Conservation (phyloP, 2,329 filamentous ascomycete species). For the Neofusicoccum cordaticola region DNA sequence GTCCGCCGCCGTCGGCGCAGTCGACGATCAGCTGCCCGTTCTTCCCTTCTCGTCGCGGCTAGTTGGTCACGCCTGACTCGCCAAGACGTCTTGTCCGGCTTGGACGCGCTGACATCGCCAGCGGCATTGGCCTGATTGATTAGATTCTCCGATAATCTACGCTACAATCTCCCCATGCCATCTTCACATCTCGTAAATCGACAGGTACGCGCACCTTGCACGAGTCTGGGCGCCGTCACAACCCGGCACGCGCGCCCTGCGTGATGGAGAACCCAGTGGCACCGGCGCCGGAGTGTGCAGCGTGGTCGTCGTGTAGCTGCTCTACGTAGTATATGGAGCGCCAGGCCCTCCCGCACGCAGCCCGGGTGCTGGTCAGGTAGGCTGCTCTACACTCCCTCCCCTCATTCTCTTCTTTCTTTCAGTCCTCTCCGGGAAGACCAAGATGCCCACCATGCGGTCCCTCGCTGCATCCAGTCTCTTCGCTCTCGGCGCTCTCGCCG, state of each 20-base stretch:
- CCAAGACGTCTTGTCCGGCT: neutral
- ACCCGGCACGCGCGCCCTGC: neutral
- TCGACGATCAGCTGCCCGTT: neutral
- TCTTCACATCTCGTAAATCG: neutral
- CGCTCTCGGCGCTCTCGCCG: conserved; percentile 20
- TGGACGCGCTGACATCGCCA: neutral
- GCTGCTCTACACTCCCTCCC: neutral
- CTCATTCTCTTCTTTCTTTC: neutral
- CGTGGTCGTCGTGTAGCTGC: neutral
- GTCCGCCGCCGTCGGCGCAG: neutral
- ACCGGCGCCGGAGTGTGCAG: neutral
- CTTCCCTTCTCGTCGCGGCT: neutral
- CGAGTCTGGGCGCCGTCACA: neutral
- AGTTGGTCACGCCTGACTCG: neutral
- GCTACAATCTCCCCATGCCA: neutral
- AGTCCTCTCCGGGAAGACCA: neutral
- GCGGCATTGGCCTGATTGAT: neutral
- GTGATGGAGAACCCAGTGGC: neutral
- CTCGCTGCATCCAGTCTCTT: neutral
- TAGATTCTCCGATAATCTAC: conserved; percentile 5
- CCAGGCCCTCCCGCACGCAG: neutral
- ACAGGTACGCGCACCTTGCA: neutral
- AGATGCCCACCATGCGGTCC: neutral
- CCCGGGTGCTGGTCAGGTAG: neutral
- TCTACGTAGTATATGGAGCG: neutral